These are phyloP conservation scores for Puccinellia tenuiflora DNA, from an alignment of 176 grass and related monocot species.

Conservation along the genomic window DNA sequence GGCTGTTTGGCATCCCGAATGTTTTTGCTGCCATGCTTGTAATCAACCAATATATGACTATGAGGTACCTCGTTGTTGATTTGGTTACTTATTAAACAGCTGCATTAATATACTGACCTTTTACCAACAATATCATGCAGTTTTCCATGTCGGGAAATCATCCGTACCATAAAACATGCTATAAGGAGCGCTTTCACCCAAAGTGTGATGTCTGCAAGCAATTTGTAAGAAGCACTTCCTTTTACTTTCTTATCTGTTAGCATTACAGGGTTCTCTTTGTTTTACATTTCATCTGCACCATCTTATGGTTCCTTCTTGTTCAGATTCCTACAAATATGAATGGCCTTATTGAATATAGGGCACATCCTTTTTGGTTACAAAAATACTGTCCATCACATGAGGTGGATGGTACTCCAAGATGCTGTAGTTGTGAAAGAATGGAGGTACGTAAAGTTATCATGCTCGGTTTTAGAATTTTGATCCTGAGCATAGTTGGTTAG, in stretches of 20 bases:
- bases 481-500: conserved; percentile 2
- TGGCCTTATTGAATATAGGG: conserved; percentile 89
- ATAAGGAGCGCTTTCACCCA: conserved; percentile 82
- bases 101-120: conserved; percentile 3
- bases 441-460: conserved; percentile 48
- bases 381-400: conserved; percentile 98
- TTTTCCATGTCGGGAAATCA: conserved; percentile 84
- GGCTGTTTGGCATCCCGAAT: conserved; percentile 90
- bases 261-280: neutral
- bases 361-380: conserved; percentile 94
- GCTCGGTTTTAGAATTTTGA: neutral
- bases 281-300: conserved; percentile 1
- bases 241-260: conserved; percentile 11
- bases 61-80: conserved; percentile 49
- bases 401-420: conserved; percentile 87
- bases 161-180: conserved; percentile 85
- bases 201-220: conserved; percentile 98
- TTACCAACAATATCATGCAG: conserved; percentile 37
- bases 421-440: conserved; percentile 98
- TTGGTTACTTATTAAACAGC: neutral
- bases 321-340: conserved; percentile 89
- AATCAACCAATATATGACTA: conserved; percentile 78
- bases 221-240: conserved; percentile 59
- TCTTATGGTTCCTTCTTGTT: conserved; percentile 35
- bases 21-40: conserved; percentile 89